Conservation (phyloP, 2,329 filamentous ascomycete species). For the Helotiales sp. region DNA sequence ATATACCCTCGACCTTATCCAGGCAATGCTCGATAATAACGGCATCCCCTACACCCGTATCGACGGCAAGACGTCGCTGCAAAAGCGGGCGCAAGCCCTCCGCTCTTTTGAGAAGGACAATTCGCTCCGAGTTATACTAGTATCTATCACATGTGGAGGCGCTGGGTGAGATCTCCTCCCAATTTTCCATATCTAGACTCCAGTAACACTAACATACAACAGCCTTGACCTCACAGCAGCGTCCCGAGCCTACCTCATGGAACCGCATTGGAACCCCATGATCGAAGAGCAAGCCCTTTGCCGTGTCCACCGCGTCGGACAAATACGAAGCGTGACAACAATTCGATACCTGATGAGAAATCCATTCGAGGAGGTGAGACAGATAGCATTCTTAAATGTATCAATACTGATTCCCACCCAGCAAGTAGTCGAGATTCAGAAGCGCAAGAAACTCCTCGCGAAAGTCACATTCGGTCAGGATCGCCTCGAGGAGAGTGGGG, state of each 20-base stretch:
- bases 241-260: conserved; percentile 38
- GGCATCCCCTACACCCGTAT: conserved; percentile 45
- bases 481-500: background rate
- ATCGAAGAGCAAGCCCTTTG: conserved; percentile 42
- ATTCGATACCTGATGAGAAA: background rate
- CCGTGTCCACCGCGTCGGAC: conserved; percentile 38
- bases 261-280: conserved; percentile 44
- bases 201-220: background rate
- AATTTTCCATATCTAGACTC: background rate
- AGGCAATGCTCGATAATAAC: conserved; percentile 5
- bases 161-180: conserved; percentile 48
- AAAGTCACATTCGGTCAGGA: background rate
- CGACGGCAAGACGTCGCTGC: conserved; percentile 48
- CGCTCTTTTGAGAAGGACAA: conserved; percentile 47
- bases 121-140: conserved; percentile 49
- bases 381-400: background rate
- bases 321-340: conserved; percentile 17
- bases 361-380: background rate
- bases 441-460: background rate
- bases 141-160: conserved; percentile 57
- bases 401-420: background rate
- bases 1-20: conserved; percentile 23
- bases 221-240: conserved; percentile 37
- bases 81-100: background rate
- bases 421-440: background rate